Evolutionary conservation across 2,329 filamentous ascomycete species (phyloP), one percentile per base, ranked within the genome.

Genomic region (Fusarium phyllophilum): DNA sequence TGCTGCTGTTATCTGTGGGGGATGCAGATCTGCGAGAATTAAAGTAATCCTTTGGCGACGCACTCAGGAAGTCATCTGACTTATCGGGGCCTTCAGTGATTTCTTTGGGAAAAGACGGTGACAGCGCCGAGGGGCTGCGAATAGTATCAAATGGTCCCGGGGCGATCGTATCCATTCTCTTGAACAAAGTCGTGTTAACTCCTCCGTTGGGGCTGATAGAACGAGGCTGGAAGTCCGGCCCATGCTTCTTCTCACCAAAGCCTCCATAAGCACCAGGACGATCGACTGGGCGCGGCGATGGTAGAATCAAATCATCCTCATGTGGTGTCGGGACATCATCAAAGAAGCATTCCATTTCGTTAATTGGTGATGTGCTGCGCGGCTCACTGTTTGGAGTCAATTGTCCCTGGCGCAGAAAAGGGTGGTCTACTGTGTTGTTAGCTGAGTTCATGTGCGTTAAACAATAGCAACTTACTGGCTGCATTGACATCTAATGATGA

Each of bases 381-480:
- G 90, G 91, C 57, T 87, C 88, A 74, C 90, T 93, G 56, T 88
- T 84, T 56, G 91, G 91, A 17, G 91, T 93, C 64, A 92, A 82
- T 79, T 92, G 87, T 59, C 87, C 88, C 57, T 87, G 85, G 44
- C 84, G 87, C 68, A 86, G 78, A 75, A 86, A 91, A 31, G 85
- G 84, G 66, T 85, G 85, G 76, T 91, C 89, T 91, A 70, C 36
- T 51, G 22, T 56, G 33, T 80, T 86, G 64, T 79, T 61, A 79
- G 74, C 57, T 56, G 60, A 36, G 31, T 26, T 54, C 56, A 41
- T 56, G 60, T 65, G 46, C 12, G n/a, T 48, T 39, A 36, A 51
- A 62, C 31, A 14, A 22, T 24, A 18, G 22, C 31, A 38, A 78
- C 87, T 72, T 83, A 90, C 88, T 89, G 57, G 88, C 87, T 77